A percentile compares a stretch with the other conserved stretches of the same genome.
phyloP scores from a whole-genome alignment of 768 basidiomycete species.

The Lentinus tigrinus region DNA sequence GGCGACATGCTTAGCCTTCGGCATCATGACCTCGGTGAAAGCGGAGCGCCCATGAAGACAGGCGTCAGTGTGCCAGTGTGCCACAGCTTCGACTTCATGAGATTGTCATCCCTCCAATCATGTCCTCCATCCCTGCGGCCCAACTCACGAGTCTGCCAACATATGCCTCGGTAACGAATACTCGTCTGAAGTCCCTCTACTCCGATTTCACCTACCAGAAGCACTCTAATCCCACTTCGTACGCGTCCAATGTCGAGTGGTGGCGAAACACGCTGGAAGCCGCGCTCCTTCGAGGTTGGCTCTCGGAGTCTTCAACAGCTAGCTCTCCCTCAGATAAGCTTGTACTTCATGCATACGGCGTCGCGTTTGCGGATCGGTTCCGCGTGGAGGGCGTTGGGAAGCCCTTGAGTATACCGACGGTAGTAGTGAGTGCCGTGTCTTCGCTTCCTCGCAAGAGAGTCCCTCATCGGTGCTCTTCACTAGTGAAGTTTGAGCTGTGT shows the following conservation, averaged over 20 bases:
- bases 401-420: conserved; percentile 67
- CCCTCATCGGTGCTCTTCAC: conserved; percentile 35
- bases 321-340: conserved; percentile 43
- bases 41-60: too few species aligned
- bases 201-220: conserved; percentile 86
- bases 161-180: conserved; percentile 45
- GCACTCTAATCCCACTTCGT: conserved; percentile 80
- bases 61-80: not conserved
- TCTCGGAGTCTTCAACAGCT: conserved; percentile 27
- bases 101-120: not conserved
- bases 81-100: not conserved
- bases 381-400: conserved; percentile 71
- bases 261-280: conserved; percentile 73
- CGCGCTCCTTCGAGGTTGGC: conserved; percentile 58
- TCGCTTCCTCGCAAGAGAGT: not conserved
- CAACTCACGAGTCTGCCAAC: conserved; percentile 39
- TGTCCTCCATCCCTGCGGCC: conserved; percentile 15
- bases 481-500: conserved; percentile 70
- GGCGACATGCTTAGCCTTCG: too few species aligned
- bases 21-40: too few species aligned
- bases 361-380: conserved; percentile 53
- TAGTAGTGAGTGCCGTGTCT: conserved; percentile 58
- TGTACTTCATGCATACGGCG: conserved; percentile 54
- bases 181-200: conserved; percentile 77
- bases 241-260: conserved; percentile 81